These are phyloP conservation scores for Penicillium sp. DNA, from an alignment of 2,329 filamentous ascomycete genomes.

Conservation along the genomic window DNA sequence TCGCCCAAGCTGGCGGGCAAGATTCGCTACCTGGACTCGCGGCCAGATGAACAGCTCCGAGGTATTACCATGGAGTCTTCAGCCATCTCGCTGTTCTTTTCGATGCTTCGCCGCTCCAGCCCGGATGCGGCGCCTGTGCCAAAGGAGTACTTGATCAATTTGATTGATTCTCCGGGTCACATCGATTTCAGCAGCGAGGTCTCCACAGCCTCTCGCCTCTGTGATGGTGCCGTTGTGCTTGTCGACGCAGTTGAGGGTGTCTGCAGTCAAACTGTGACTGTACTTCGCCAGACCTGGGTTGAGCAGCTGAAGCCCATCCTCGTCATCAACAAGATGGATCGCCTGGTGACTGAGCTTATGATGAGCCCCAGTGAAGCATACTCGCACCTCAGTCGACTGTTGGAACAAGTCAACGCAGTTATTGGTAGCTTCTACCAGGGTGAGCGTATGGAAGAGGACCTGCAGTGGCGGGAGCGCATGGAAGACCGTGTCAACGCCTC, in stretches of 20 bases:
- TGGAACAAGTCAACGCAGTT: slow-evolving; percentile 96
- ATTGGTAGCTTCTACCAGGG: slow-evolving; percentile 97
- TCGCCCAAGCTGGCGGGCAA: slow-evolving; percentile 96
- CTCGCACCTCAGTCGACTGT: slow-evolving; percentile 79
- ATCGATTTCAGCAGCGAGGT: slow-evolving; percentile 99
- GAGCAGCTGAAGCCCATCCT: slow-evolving; percentile 93
- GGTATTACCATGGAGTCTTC: slow-evolving; percentile 99
- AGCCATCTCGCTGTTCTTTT: slow-evolving; percentile 94
- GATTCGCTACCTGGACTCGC: slow-evolving; percentile 94
- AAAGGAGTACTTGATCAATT: slow-evolving; percentile 92
- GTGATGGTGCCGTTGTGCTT: slow-evolving; percentile 89
- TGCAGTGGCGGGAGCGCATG: slow-evolving; percentile 92
- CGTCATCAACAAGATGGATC: slow-evolving; percentile 98
- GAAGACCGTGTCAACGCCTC: slow-evolving; percentile 80
- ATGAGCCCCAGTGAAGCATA: slow-evolving; percentile 91
- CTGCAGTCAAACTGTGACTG: slow-evolving; percentile 97
- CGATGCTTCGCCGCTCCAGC: slow-evolving; percentile 74
- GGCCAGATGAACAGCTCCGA: slow-evolving; percentile 91
- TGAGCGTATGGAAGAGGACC: slow-evolving; percentile 96
- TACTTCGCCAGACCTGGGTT: slow-evolving; percentile 90
- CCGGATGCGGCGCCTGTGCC: slow-evolving; percentile 69
- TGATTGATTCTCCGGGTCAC: slow-evolving; percentile 97
- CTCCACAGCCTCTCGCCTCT: slow-evolving; percentile 89
- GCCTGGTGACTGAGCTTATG: slow-evolving; percentile 88
- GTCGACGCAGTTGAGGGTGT: slow-evolving; percentile 98